Conservation (phyloP, 257 asterid species). For the Fraxinus americana region DNA sequence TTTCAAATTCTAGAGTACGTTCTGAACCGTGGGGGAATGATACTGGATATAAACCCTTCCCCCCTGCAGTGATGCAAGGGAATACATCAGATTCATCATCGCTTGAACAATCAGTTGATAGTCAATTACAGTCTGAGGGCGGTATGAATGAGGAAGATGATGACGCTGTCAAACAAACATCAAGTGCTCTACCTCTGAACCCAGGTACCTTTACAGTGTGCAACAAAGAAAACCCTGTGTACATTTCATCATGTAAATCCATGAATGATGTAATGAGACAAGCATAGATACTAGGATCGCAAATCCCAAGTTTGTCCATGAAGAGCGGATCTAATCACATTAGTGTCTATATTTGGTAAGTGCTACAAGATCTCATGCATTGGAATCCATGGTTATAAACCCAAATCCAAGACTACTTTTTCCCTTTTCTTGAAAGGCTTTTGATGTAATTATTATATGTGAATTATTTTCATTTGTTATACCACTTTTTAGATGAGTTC, state of each 20-base stretch:
- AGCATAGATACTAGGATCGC: neutral
- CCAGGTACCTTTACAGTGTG: conserved; percentile 43
- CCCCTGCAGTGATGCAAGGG: conserved; percentile 50
- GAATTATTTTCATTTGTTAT: neutral
- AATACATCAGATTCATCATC: conserved; percentile 75
- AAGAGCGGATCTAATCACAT: too few relatives aligned
- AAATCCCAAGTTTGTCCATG: too few relatives aligned
- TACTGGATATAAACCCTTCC: conserved; percentile 44
- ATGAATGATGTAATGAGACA: neutral
- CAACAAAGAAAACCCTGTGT: neutral
- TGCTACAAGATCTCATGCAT: too few relatives aligned
- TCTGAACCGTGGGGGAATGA: conserved; percentile 62
- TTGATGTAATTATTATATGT: neutral
- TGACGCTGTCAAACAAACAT: conserved; percentile 50
- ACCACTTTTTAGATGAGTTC: neutral
- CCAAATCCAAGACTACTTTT: neutral
- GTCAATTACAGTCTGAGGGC: conserved; percentile 69
- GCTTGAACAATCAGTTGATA: conserved; percentile 65
- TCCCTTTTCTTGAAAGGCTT: neutral
- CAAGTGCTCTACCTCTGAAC: conserved; percentile 37
- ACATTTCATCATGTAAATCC: neutral
- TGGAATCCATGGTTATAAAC: too few relatives aligned
- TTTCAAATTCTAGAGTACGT: conserved; percentile 36
- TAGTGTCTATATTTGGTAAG: too few relatives aligned
- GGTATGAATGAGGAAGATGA: conserved; percentile 61